These are phyloP conservation scores for Capronia americana DNA, from an alignment of 2,329 filamentous ascomycete genomes.

Conservation along the genomic window DNA sequence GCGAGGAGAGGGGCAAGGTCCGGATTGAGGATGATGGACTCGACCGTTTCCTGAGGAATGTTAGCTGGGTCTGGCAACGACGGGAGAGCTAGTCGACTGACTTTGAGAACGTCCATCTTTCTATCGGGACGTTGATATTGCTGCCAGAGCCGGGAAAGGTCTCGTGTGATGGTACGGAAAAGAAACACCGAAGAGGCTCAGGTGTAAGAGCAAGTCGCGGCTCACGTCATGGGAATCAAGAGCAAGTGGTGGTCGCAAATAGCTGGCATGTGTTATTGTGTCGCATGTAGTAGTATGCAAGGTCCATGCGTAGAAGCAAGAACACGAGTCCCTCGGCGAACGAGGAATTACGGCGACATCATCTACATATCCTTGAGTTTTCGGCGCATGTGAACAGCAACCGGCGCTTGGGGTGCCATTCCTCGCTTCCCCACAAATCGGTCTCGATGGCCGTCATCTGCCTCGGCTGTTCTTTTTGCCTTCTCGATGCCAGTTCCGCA, in stretches of 20 bases:
- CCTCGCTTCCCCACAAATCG: conserved; percentile 18
- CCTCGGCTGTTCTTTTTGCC: conserved; percentile 13
- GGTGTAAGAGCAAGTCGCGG: conserved; percentile 4
- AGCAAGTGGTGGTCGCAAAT: background rate
- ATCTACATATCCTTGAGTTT: conserved; percentile 2
- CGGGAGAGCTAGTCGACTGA: background rate
- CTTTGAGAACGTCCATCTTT: conserved; percentile 33
- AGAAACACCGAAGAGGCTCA: background rate
- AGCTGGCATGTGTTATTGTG: conserved; percentile 22
- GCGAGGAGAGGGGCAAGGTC: conserved; percentile 80
- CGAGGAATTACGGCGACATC: conserved; percentile 21
- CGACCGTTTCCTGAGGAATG: conserved; percentile 29
- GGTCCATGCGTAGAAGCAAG: conserved; percentile 14
- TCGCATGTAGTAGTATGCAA: conserved; percentile 6
- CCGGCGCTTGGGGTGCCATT: conserved; percentile 6
- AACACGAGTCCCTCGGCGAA: conserved; percentile 20
- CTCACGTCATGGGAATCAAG: conserved; percentile 19
- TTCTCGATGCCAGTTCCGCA: background rate
- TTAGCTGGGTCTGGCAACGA: background rate
- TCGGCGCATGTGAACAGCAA: conserved; percentile 21
- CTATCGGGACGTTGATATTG: background rate
- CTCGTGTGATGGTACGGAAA: background rate
- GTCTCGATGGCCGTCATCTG: background rate
- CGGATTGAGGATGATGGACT: conserved; percentile 35
- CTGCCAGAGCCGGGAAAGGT: background rate